These are phyloP conservation scores for Penicillium sp. DNA, from an alignment of 2,329 filamentous ascomycete genomes.

Conservation along the genomic window DNA sequence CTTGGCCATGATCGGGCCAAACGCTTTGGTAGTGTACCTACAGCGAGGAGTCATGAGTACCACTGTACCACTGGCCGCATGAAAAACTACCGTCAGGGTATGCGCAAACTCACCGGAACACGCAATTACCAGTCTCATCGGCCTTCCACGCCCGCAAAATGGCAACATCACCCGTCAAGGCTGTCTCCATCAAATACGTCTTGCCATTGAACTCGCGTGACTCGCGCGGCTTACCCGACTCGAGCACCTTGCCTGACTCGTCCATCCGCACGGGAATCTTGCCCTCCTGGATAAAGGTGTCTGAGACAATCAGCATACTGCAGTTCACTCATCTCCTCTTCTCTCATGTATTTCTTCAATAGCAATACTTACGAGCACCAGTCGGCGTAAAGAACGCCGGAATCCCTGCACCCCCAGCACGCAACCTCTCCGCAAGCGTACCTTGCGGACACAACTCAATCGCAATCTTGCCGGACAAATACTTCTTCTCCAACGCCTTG, in stretches of 20 bases:
- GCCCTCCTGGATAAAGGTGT: slow-evolving; percentile 42
- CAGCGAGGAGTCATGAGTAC: not conserved
- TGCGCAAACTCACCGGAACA: slow-evolving; percentile 61
- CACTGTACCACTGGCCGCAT: not conserved
- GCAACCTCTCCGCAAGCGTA: slow-evolving; percentile 52
- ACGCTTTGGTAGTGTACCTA: slow-evolving; percentile 71
- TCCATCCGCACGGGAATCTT: slow-evolving; percentile 71
- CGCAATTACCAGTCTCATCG: slow-evolving; percentile 75
- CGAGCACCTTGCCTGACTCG: slow-evolving; percentile 77
- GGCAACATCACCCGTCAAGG: slow-evolving; percentile 73
- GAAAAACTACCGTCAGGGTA: not conserved
- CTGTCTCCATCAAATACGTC: slow-evolving; percentile 74
- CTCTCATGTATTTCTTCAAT: not conserved
- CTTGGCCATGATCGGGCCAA: slow-evolving; percentile 77
- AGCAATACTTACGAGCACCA: slow-evolving; percentile 57
- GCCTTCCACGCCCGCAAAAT: slow-evolving; percentile 76
- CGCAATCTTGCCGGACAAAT: slow-evolving; percentile 71
- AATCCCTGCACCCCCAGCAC: slow-evolving; percentile 73
- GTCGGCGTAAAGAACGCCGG: slow-evolving; percentile 81
- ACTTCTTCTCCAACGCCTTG: slow-evolving; percentile 73
- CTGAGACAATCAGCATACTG: slow-evolving; percentile 17
- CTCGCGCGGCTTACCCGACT: slow-evolving; percentile 67
- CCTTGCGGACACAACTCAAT: slow-evolving; percentile 78
- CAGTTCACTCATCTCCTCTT: too few species aligned
- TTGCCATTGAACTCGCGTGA: slow-evolving; percentile 72